Percentiles rank a stretch among this genome's conserved stretches.
Evolutionary conservation across 305 asterid species (phyloP).

Genomic region (Solanum hybrid): DNA sequence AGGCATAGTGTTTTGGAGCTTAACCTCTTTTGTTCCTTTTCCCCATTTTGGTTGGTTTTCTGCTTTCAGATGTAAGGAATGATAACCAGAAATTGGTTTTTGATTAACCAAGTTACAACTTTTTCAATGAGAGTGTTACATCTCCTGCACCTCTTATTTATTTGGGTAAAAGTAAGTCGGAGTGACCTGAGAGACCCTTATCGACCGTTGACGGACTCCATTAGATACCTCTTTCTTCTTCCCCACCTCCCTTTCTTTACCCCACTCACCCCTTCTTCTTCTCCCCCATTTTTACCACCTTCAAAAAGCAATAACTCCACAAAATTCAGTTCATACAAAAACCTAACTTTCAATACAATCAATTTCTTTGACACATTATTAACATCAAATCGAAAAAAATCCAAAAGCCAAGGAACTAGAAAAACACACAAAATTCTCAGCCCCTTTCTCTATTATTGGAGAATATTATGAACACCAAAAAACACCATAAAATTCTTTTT

Average conservation of each 20-base stretch:
- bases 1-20: neutral
- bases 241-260: neutral
- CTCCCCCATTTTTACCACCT: neutral
- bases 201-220: neutral
- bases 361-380: neutral
- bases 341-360: neutral
- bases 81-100: neutral
- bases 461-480: neutral
- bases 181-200: neutral
- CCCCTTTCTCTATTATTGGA: neutral
- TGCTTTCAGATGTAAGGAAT: neutral
- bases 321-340: neutral
- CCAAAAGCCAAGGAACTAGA: neutral
- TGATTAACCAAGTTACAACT: neutral
- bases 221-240: neutral
- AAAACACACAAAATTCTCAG: neutral
- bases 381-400: neutral
- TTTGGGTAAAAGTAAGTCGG: neutral
- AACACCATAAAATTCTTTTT: neutral
- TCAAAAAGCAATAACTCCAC: neutral
- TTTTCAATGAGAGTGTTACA: neutral
- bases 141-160: neutral
- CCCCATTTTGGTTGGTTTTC: neutral
- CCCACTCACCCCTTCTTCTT: neutral
- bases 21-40: neutral